Evolutionary conservation across 2,329 filamentous ascomycete species (phyloP), one percentile per base, ranked within the genome.

Genomic region (Coniochaeta ligniaria): DNA sequence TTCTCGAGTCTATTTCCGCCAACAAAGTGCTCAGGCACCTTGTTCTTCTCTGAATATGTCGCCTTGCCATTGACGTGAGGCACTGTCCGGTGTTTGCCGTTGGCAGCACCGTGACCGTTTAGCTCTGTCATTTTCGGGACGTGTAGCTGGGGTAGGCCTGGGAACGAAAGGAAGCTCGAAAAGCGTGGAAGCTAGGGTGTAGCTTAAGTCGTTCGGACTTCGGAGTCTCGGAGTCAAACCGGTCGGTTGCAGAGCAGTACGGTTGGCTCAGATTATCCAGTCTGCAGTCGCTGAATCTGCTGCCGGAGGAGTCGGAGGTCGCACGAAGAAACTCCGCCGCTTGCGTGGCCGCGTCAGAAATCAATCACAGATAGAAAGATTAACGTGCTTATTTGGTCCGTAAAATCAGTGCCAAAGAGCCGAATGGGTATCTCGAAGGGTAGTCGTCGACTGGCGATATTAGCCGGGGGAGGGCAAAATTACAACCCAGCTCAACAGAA

Each of bases 11-110:
- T 85, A 80, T 96, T 97, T 66, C 95, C 94, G 70, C 95, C 95
- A 75, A 98, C 96, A 78, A 98, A 99, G 81, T 99, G 95, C 76
- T 92, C 83, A 64, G 92, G 86, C 64, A 99, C 77, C 66, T 90
- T 87, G 80, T 91, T 86, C 78, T 90, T 92, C 68, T 92, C 88
- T 66, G 92, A 86, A 73, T 90, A 92, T 60, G 88, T 87, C 71
- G 83, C 75, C 66, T 80, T 80, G 76, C 83, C 83, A 68, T 87
- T 87, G 66, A 74, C 66, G 58, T 80, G 72, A 59, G 83, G 80
- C 59, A 83, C 80, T 57, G 78, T 79, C 60, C 68, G 68, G 57
- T 36, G n/a, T 8, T 61, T 69, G 70, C 76, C 74, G 65, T 75
- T 75, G 61, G 67, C 66, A 66, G 73, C 68, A 66, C 70, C 73